Evolutionary conservation across 345 rosid genomes (phyloP).

Genomic region (Pistacia atlantica): DNA sequence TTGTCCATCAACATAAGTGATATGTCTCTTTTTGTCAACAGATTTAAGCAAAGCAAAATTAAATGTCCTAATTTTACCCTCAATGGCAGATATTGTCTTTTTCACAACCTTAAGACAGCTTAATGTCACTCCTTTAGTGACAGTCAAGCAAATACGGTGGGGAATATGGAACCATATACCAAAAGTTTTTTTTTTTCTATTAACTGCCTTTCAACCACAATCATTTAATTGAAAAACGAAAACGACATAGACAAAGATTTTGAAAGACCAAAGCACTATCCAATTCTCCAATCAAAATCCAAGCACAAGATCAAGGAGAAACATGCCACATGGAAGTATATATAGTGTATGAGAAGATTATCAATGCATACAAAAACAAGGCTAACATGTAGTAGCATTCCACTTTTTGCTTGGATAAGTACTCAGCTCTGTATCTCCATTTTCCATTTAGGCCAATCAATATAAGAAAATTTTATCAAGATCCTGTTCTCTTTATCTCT

Average conservation of each 20-base stretch:
- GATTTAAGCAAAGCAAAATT: constrained; percentile 1
- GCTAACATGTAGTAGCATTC: neutral
- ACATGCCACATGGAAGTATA: neutral
- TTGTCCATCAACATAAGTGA: neutral
- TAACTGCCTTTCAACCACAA: neutral
- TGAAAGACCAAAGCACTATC: constrained; percentile 7
- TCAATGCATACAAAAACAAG: neutral
- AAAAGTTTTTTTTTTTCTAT: neutral
- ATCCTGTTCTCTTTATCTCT: neutral
- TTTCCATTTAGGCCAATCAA: neutral
- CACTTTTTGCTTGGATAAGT: neutral
- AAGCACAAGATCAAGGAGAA: neutral
- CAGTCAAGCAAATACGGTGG: neutral
- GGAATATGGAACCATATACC: neutral
- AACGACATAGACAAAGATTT: neutral
- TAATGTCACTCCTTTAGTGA: neutral
- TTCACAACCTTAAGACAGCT: neutral
- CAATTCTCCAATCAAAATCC: neutral
- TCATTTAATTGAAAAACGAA: neutral
- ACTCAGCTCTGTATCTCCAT: neutral
- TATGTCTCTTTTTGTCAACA: neutral
- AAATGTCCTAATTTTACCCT: neutral
- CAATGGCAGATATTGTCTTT: neutral
- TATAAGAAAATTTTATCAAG: constrained; percentile 1
- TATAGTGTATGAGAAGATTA: neutral